These are phyloP conservation scores for Chrysopogon serrulatus DNA, from an alignment of 176 grass and related monocot species.

Conservation along the genomic window DNA sequence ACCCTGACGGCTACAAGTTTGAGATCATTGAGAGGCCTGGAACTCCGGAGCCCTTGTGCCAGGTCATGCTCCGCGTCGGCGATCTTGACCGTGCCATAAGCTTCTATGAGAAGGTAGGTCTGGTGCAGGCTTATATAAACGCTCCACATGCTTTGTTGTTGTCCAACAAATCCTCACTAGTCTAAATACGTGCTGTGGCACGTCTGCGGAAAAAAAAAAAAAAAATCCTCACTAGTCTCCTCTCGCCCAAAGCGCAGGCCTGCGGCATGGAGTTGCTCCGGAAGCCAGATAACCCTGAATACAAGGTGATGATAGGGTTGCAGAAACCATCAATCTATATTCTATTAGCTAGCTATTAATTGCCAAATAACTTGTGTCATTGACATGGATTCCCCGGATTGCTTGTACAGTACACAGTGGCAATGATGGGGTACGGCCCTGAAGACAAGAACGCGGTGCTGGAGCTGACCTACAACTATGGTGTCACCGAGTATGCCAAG, in stretches of 20 bases:
- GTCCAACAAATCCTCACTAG: neutral
- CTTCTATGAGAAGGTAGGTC: constrained; percentile 72
- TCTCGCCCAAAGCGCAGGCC: constrained; percentile 22
- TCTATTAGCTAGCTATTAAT: neutral
- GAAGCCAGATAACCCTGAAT: constrained; percentile 56
- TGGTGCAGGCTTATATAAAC: neutral
- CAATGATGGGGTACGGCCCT: constrained; percentile 68
- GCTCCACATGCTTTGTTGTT: neutral
- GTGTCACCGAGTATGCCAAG: constrained; percentile 52
- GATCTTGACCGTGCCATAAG: constrained; percentile 55
- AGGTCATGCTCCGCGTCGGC: constrained; percentile 71
- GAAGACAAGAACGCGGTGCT: constrained; percentile 65
- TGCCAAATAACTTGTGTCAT: neutral
- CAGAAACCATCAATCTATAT: neutral
- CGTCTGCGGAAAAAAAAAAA: too few species aligned
- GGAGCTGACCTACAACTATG: constrained; percentile 71
- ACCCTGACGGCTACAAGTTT: constrained; percentile 81
- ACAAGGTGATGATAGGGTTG: constrained; percentile 42
- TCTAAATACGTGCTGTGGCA: too few species aligned
- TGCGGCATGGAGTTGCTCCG: constrained; percentile 62
- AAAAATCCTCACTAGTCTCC: neutral
- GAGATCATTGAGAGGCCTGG: constrained; percentile 68
- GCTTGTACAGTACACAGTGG: constrained; percentile 41
- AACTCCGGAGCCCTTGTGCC: constrained; percentile 60
- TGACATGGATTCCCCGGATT: neutral